Conservation (phyloP, 1,284 basidiomycete genomes). For the Irpex rosettiformis region DNA sequence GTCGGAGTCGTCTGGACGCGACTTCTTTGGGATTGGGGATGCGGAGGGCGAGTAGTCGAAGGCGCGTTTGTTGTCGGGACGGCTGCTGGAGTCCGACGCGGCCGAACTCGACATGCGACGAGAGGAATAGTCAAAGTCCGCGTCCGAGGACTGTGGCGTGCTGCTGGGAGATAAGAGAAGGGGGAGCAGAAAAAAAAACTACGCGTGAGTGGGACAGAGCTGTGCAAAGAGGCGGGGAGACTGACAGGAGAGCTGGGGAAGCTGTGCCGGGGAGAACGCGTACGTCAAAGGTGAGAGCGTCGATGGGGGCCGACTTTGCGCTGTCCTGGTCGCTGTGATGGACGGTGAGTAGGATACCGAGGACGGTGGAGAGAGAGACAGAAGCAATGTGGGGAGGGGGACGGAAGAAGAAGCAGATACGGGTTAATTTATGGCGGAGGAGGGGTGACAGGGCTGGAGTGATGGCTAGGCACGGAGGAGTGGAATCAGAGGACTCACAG, state of each 20-base stretch:
- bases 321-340: conserved; percentile 17
- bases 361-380: not conserved
- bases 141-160: conserved; percentile 27
- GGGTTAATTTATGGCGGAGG: not conserved
- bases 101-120: conserved; percentile 37
- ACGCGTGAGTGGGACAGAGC: conserved; percentile 19
- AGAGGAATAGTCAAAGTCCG: conserved; percentile 36
- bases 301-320: conserved; percentile 16
- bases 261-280: conserved; percentile 41
- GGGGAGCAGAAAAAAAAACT: not conserved
- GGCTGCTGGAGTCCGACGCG: conserved; percentile 56
- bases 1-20: conserved; percentile 8
- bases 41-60: conserved; percentile 52
- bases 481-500: conserved; percentile 41
- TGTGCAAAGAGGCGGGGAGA: conserved; percentile 15
- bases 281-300: conserved; percentile 24
- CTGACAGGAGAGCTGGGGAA: conserved; percentile 48
- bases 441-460: not conserved
- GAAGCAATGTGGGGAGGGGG: not conserved
- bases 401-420: not conserved
- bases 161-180: conserved; percentile 18
- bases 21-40: conserved; percentile 25
- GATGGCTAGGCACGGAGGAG: not conserved
- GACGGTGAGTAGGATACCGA: not conserved
- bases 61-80: conserved; percentile 55